phyloP scores from a whole-genome alignment of 306 rosid species.

The Carpinus fangiana region DNA sequence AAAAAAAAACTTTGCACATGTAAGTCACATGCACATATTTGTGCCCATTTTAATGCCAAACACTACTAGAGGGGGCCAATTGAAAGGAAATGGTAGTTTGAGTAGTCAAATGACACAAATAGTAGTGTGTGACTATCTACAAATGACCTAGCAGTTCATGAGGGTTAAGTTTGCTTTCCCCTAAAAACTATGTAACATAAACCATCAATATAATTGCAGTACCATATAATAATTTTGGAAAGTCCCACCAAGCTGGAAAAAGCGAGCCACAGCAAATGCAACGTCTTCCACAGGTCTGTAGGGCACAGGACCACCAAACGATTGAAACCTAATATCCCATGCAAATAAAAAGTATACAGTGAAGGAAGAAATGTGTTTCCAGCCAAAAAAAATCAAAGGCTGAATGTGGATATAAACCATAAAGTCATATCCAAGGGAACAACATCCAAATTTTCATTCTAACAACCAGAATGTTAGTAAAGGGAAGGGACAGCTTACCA shows the following conservation, averaged over 20 bases:
- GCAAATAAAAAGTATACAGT: slow-evolving; percentile 2
- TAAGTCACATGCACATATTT: too few species aligned
- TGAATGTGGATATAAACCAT: background rate
- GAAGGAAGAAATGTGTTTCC: background rate
- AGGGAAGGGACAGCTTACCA: slow-evolving; percentile 50
- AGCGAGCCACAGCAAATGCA: slow-evolving; percentile 91
- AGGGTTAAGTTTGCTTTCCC: too few species aligned
- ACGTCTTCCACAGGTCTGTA: slow-evolving; percentile 87
- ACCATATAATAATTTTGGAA: slow-evolving; percentile 95
- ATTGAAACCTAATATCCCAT: slow-evolving; percentile 58
- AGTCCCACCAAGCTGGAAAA: slow-evolving; percentile 91
- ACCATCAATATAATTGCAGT: slow-evolving; percentile 24
- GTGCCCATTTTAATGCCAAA: too few species aligned
- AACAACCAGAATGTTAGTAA: slow-evolving; percentile 3
- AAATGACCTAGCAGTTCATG: too few species aligned
- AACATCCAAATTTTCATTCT: slow-evolving; percentile 13
- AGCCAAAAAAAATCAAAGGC: slow-evolving; percentile 8
- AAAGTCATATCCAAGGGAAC: slow-evolving; percentile 11
- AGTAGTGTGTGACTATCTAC: too few species aligned
- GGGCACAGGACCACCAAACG: slow-evolving; percentile 81
- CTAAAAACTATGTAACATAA: background rate
- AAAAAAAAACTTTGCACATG: too few species aligned
- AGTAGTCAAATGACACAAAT: too few species aligned
- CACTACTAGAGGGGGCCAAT: too few species aligned
- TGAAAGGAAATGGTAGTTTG: too few species aligned